Conservation (phyloP, 1,284 basidiomycete species). For the Ustilago curta region DNA sequence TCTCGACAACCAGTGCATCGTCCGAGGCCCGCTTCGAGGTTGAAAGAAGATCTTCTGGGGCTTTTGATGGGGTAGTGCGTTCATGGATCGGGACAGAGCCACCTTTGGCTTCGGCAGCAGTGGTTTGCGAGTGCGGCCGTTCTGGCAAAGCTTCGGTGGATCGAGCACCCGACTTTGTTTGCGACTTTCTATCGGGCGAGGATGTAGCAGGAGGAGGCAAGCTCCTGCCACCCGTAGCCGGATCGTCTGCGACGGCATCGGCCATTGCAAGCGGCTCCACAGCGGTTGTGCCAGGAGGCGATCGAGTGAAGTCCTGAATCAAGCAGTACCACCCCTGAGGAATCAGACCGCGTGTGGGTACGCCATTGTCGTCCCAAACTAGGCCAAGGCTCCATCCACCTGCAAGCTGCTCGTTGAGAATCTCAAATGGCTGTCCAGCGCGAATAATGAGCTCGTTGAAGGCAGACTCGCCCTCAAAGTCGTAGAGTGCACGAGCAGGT, state of each 20-base stretch:
- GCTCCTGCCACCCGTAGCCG: not conserved
- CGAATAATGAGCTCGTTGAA: slow-evolving; percentile 59
- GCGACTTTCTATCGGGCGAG: slow-evolving; percentile 1
- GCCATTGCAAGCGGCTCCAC: slow-evolving; percentile 16
- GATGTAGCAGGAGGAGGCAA: slow-evolving; percentile 7
- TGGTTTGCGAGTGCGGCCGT: not conserved
- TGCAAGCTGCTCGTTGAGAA: slow-evolving; percentile 55
- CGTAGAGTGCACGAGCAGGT: slow-evolving; percentile 57
- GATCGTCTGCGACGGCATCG: not conserved
- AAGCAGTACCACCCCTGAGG: slow-evolving; percentile 60
- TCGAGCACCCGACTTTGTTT: not conserved
- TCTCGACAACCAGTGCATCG: not conserved
- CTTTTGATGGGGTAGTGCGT: not conserved
- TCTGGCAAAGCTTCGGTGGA: not conserved
- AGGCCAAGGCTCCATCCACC: slow-evolving; percentile 61
- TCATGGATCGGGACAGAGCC: not conserved
- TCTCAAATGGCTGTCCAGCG: slow-evolving; percentile 56
- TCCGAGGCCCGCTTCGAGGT: slow-evolving; percentile 1
- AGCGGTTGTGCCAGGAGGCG: slow-evolving; percentile 19
- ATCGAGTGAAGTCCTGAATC: slow-evolving; percentile 53
- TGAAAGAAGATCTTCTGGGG: not conserved
- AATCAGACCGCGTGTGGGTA: slow-evolving; percentile 52
- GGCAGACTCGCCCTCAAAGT: slow-evolving; percentile 53
- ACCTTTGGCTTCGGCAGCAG: not conserved
- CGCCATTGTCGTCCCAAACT: slow-evolving; percentile 36